Evolutionary conservation across 176 grass and related monocot genomes (phyloP).

Genomic region (Coix lacrymajobi): DNA sequence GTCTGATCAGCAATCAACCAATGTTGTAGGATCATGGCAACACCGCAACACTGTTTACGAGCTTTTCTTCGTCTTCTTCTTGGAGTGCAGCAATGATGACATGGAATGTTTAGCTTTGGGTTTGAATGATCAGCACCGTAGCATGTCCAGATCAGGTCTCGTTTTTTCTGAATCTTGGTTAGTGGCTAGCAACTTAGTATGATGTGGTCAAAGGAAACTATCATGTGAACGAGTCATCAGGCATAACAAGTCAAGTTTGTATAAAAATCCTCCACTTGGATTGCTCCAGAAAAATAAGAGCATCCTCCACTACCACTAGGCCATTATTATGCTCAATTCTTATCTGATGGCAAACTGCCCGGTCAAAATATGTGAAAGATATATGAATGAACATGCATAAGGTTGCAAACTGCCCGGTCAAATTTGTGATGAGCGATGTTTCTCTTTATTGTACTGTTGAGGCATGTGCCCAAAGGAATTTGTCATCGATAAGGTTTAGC

Average conservation of each 20-base stretch:
- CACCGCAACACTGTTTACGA: not conserved
- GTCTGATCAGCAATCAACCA: not conserved
- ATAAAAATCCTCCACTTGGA: conserved; percentile 7
- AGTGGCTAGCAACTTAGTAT: conserved; percentile 20
- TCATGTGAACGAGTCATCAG: conserved; percentile 6
- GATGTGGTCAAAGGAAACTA: not conserved
- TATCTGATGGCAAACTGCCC: not conserved
- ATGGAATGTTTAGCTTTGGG: not conserved
- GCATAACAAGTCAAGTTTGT: not conserved
- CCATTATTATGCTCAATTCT: not conserved
- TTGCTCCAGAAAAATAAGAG: not conserved
- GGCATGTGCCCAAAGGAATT: not conserved
- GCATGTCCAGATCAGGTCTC: not conserved
- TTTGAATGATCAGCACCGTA: not conserved
- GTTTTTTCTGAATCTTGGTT: not conserved
- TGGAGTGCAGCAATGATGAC: not conserved
- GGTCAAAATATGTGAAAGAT: not conserved
- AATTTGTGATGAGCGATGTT: not conserved
- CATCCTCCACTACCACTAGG: not conserved
- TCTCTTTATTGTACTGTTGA: not conserved
- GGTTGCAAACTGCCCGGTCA: not conserved
- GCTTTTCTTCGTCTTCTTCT: not conserved
- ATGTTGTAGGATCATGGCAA: not conserved
- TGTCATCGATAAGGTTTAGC: not conserved
- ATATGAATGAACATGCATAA: not conserved